Evolutionary conservation across 768 basidiomycete species (phyloP).

Genomic region (Lyophyllum atratum): DNA sequence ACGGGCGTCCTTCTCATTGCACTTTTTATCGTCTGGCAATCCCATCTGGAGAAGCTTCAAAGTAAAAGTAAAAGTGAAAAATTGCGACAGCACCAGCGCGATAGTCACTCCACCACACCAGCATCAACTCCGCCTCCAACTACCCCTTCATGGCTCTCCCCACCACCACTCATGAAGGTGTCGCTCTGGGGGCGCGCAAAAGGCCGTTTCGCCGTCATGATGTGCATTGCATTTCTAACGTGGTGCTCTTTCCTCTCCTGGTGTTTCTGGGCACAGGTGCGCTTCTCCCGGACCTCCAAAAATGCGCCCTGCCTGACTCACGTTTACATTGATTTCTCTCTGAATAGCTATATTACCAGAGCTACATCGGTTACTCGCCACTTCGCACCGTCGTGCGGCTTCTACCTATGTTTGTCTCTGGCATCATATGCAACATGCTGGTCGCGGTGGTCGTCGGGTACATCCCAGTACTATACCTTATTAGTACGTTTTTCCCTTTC

Average conservation of each 20-base stretch:
- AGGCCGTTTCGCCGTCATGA: constrained; percentile 59
- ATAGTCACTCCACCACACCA: neutral
- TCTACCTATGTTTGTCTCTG: constrained; percentile 71
- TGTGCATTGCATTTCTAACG: constrained; percentile 57
- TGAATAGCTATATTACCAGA: constrained; percentile 73
- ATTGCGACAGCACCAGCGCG: neutral
- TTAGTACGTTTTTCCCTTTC: constrained; percentile 47
- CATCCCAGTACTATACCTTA: constrained; percentile 55
- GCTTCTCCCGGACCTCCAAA: constrained; percentile 15
- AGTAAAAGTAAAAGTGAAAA: neutral
- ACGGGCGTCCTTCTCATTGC: constrained; percentile 55
- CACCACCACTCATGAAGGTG: constrained; percentile 63
- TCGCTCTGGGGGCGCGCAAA: constrained; percentile 61
- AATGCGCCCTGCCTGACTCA: constrained; percentile 27
- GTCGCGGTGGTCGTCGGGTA: constrained; percentile 61
- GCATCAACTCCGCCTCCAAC: neutral
- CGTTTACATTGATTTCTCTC: neutral
- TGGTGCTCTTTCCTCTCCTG: constrained; percentile 58
- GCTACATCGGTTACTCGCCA: constrained; percentile 54
- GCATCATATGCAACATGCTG: constrained; percentile 62
- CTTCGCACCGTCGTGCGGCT: constrained; percentile 66
- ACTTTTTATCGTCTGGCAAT: constrained; percentile 65
- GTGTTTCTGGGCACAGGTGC: constrained; percentile 36
- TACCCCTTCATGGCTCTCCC: constrained; percentile 23
- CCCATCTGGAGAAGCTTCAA: constrained; percentile 45